phyloP scores from a whole-genome alignment of 1,139 yeast genomes.

The Hemisphaericaspora xylanilytica region DNA sequence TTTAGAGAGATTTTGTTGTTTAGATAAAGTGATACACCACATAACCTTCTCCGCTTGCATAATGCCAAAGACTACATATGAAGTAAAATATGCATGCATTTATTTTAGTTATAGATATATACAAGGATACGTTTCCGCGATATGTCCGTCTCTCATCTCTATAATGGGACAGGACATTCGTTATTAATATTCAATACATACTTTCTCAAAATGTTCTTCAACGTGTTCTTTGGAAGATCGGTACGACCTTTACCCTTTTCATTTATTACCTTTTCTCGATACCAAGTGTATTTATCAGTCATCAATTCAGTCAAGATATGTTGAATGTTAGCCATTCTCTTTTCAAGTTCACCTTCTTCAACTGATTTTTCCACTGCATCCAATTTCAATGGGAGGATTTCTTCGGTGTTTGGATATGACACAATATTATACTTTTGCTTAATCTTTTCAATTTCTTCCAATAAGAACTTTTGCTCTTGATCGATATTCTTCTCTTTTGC shows the following conservation, averaged over 20 bases:
- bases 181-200: conserved; percentile 37
- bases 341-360: conserved; percentile 12
- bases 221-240: conserved; percentile 26
- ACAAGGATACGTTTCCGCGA: neutral
- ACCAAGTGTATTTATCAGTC: conserved; percentile 26
- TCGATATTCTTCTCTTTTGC: conserved; percentile 25
- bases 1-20: no score
- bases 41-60: no score
- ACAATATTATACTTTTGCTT: conserved; percentile 52
- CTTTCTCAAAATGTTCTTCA: conserved; percentile 43
- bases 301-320: conserved; percentile 33
- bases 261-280: conserved; percentile 27
- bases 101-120: neutral
- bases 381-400: conserved; percentile 34
- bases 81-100: no score
- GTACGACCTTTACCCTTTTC: conserved; percentile 26
- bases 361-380: conserved; percentile 22
- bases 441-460: conserved; percentile 46
- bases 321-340: conserved; percentile 29
- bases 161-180: conserved; percentile 30
- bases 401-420: conserved; percentile 56
- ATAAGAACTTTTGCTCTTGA: conserved; percentile 31
- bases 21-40: no score
- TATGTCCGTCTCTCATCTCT: neutral
- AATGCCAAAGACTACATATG: no score